phyloP scores from a whole-genome alignment of 139 green algal species.

The Nannochloris sp. region DNA sequence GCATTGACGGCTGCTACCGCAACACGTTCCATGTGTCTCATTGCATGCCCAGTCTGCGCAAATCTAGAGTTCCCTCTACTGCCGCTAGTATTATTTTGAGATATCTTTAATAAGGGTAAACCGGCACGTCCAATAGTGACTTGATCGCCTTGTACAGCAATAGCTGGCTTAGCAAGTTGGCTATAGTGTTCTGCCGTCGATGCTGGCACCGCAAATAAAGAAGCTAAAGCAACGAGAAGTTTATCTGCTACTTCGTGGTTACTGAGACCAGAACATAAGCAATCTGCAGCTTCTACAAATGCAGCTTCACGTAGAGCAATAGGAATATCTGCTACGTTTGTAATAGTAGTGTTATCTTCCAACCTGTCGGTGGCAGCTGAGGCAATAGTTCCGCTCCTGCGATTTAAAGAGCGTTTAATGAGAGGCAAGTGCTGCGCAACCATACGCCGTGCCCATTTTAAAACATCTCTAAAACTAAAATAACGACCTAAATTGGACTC shows the following conservation, averaged over 20 bases:
- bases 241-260: conserved; percentile 17
- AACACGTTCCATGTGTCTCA: conserved; percentile 86
- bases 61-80: conserved; percentile 39
- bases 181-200: conserved; percentile 34
- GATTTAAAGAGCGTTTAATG: background rate
- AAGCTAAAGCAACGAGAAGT: conserved; percentile 43
- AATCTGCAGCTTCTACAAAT: conserved; percentile 48
- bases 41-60: conserved; percentile 69
- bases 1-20: conserved; percentile 43
- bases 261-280: conserved; percentile 39
- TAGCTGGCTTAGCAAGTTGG: conserved; percentile 51
- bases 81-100: background rate
- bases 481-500: conserved; percentile 50
- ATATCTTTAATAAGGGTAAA: conserved; percentile 16
- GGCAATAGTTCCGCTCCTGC: conserved; percentile 5
- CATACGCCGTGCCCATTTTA: conserved; percentile 81
- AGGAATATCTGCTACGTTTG: conserved; percentile 4
- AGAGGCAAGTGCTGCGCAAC: conserved; percentile 6
- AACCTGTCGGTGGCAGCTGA: too few species aligned
- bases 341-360: too few species aligned
- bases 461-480: conserved; percentile 68
- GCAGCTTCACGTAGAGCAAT: conserved; percentile 43
- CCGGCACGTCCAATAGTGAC: conserved; percentile 23
- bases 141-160: conserved; percentile 18
- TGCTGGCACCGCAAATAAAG: conserved; percentile 47